Percentiles rank a stretch among this genome's conserved stretches.
phyloP scores from a whole-genome alignment of 495 filamentous ascomycete genomes.

The Penicillium robsamsonii region DNA sequence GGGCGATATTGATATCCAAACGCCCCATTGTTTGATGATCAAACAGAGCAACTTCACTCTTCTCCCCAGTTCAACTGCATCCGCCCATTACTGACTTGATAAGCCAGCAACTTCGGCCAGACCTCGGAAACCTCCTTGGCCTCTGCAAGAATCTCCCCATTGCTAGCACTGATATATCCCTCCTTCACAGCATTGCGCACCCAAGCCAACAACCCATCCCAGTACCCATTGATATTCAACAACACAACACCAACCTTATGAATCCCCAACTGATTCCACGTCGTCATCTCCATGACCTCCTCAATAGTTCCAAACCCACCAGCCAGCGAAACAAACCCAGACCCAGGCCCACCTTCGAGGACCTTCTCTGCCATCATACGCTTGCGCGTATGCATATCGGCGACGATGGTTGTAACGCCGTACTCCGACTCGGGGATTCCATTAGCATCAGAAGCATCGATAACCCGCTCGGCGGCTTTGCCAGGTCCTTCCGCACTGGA shows the following conservation, averaged over 20 bases:
- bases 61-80: conserved; percentile 80
- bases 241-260: conserved; percentile 78
- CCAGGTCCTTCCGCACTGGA: conserved; percentile 17
- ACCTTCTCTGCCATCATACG: conserved; percentile 87
- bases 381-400: conserved; percentile 95
- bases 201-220: conserved; percentile 82
- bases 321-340: conserved; percentile 84
- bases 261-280: conserved; percentile 97
- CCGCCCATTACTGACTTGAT: conserved; percentile 68
- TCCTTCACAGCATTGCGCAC: conserved; percentile 70
- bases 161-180: conserved; percentile 70
- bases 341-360: conserved; percentile 72
- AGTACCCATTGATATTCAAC: conserved; percentile 86
- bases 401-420: conserved; percentile 81
- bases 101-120: conserved; percentile 65
- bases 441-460: conserved; percentile 30
- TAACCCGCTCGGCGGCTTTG: conserved; percentile 40
- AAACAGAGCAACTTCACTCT: conserved; percentile 43
- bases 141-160: conserved; percentile 73
- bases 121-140: conserved; percentile 70
- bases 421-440: conserved; percentile 67
- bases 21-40: neutral
- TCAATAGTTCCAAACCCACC: conserved; percentile 95
- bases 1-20: neutral
- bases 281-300: conserved; percentile 93